A percentile compares a stretch with the other conserved stretches of the same genome.
Evolutionary conservation across 2,329 filamentous ascomycete genomes (phyloP).

Genomic region (Beauveria sp.): DNA sequence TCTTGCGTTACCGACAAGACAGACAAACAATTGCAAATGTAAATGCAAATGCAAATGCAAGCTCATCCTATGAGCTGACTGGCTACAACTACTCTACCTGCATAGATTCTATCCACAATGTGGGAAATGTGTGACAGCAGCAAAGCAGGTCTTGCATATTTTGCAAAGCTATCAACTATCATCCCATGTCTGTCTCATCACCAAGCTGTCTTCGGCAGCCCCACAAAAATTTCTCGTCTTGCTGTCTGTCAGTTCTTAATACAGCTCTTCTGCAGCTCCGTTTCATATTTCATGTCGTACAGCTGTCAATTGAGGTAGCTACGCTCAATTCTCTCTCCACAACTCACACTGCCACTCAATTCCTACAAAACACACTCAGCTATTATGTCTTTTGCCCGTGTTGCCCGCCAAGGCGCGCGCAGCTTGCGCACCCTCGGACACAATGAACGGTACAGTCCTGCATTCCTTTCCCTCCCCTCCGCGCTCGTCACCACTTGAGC

Average conservation of each 20-base stretch:
- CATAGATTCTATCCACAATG: too few relatives aligned
- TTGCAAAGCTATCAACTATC: too few relatives aligned
- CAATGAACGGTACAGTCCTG: not conserved
- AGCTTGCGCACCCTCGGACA: not conserved
- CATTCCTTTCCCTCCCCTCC: not conserved
- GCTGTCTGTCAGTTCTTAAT: not conserved
- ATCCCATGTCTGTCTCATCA: not conserved
- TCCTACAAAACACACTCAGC: not conserved
- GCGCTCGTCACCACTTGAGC: too few relatives aligned
- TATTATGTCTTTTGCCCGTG: not conserved
- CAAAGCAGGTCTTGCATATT: too few relatives aligned
- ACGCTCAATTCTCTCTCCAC: not conserved
- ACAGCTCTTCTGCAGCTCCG: not conserved
- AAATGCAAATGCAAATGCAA: too few relatives aligned
- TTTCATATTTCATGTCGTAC: not conserved
- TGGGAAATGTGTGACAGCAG: too few relatives aligned
- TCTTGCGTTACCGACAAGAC: too few relatives aligned
- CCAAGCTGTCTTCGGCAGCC: not conserved
- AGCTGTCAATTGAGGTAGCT: not conserved
- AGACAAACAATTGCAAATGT: too few relatives aligned
- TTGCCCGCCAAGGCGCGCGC: not conserved
- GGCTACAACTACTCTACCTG: too few relatives aligned
- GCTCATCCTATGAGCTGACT: too few relatives aligned
- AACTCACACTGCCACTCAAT: too few relatives aligned
- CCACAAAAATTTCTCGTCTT: not conserved